These are phyloP conservation scores for Phytopythium kandeliae DNA, from an alignment of 352 stramenopile genomes.

Conservation along the genomic window DNA sequence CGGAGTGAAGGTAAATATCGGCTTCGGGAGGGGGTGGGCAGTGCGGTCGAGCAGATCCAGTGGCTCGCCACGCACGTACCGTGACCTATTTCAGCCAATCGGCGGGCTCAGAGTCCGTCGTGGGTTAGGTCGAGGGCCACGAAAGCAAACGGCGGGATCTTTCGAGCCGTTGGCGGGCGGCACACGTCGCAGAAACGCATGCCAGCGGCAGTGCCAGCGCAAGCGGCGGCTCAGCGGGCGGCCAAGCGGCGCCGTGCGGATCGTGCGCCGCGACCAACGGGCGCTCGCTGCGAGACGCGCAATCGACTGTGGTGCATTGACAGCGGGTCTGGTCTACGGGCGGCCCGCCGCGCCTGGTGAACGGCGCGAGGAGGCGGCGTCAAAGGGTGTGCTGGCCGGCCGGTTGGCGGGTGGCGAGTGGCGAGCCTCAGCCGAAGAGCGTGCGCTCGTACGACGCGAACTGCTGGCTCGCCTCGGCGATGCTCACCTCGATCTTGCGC, in stretches of 20 bases:
- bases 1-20: background rate
- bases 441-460: constrained; percentile 77
- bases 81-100: background rate
- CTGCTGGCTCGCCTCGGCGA: constrained; percentile 91
- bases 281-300: too few relatives aligned
- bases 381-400: background rate
- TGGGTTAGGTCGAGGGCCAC: too few relatives aligned
- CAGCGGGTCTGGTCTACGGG: background rate
- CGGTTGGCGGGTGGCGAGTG: too few relatives aligned
- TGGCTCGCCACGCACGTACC: constrained; percentile 5
- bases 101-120: background rate
- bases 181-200: too few relatives aligned
- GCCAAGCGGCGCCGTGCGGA: too few relatives aligned
- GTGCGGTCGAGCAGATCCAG: background rate
- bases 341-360: background rate
- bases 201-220: too few relatives aligned
- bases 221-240: too few relatives aligned
- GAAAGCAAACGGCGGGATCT: too few relatives aligned
- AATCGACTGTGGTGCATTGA: background rate
- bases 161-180: too few relatives aligned
- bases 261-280: too few relatives aligned
- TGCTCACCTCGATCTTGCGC: constrained; percentile 91
- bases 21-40: background rate
- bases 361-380: background rate
- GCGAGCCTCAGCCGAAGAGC: constrained; percentile 36